Evolutionary conservation across 306 rosid genomes (phyloP).

Genomic region (Canavalia gladiata): DNA sequence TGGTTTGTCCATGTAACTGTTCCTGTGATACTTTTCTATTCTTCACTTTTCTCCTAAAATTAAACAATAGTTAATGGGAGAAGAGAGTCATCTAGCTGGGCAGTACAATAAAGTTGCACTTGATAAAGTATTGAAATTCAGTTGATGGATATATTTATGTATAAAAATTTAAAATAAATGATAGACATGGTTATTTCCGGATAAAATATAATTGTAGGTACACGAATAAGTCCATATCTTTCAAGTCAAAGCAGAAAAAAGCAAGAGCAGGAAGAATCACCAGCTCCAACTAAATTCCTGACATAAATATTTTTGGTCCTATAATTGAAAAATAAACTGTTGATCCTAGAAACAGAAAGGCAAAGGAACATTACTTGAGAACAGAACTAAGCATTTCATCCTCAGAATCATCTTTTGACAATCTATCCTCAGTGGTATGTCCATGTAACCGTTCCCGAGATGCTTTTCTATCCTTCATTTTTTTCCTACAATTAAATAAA

Average conservation of each 20-base stretch:
- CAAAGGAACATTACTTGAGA: slow-evolving; percentile 57
- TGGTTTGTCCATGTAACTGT: slow-evolving; percentile 47
- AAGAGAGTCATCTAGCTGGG: slow-evolving; percentile 4
- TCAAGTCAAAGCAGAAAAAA: slow-evolving; percentile 21
- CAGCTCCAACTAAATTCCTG: slow-evolving; percentile 39
- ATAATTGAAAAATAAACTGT: slow-evolving; percentile 18
- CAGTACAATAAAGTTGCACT: slow-evolving; percentile 35
- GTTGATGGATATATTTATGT: slow-evolving; percentile 26
- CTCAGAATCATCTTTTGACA: slow-evolving; percentile 57
- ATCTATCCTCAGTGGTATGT: slow-evolving; percentile 37
- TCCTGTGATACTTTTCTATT: slow-evolving; percentile 35
- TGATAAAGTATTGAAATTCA: slow-evolving; percentile 25
- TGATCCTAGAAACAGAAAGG: slow-evolving; percentile 7
- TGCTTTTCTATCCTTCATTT: slow-evolving; percentile 39
- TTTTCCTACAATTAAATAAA: slow-evolving; percentile 55
- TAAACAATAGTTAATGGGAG: slow-evolving; percentile 21
- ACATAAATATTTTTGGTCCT: slow-evolving; percentile 21
- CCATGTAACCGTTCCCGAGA: slow-evolving; percentile 47
- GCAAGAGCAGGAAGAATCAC: slow-evolving; percentile 27
- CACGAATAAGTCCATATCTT: slow-evolving; percentile 16
- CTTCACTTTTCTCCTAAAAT: slow-evolving; percentile 58
- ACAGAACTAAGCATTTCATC: slow-evolving; percentile 65
- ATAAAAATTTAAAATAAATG: slow-evolving; percentile 3
- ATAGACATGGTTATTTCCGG: background rate
- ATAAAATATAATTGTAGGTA: slow-evolving; percentile 5